Percentiles rank a stretch among this genome's conserved stretches.
phyloP scores from a whole-genome alignment of 108 stramenopile genomes.

The Cyclotella kingstonii region DNA sequence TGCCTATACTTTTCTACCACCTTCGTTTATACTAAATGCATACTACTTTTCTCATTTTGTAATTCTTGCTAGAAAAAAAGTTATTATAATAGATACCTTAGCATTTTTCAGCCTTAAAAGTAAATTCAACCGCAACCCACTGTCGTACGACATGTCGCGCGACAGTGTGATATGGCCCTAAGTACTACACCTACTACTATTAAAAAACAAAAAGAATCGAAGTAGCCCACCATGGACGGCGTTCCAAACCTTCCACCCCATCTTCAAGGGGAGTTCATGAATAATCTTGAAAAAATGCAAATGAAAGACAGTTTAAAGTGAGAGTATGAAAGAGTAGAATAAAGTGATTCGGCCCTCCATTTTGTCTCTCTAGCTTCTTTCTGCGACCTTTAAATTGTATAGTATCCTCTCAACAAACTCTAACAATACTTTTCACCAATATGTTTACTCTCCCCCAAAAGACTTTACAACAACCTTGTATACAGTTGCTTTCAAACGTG shows the following conservation, averaged over 20 bases:
- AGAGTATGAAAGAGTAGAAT: too few relatives aligned
- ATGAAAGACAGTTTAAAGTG: constrained; percentile 86
- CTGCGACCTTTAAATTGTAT: neutral
- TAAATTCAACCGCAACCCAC: too few relatives aligned
- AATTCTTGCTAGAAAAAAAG: too few relatives aligned
- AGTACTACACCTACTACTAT: too few relatives aligned
- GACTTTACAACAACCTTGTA: constrained; percentile 88
- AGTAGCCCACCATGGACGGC: constrained; percentile 58
- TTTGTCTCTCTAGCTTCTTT: neutral
- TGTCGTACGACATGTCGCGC: too few relatives aligned
- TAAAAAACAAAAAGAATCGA: too few relatives aligned
- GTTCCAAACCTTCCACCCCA: constrained; percentile 76
- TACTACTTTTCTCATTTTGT: too few relatives aligned
- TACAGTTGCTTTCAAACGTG: constrained; percentile 79
- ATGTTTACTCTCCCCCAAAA: constrained; percentile 12
- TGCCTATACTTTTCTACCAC: too few relatives aligned
- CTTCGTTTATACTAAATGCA: too few relatives aligned
- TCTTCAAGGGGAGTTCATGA: constrained; percentile 85
- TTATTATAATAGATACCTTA: too few relatives aligned
- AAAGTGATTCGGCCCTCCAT: neutral
- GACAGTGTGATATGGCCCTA: too few relatives aligned
- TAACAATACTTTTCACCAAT: neutral
- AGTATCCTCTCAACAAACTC: neutral
- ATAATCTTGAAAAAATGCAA: constrained; percentile 82
- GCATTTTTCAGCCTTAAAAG: too few relatives aligned